A percentile compares a stretch with the other conserved stretches of the same genome.
Conservation (phyloP, 306 rosid species). For the Astragalus membranaceus region DNA sequence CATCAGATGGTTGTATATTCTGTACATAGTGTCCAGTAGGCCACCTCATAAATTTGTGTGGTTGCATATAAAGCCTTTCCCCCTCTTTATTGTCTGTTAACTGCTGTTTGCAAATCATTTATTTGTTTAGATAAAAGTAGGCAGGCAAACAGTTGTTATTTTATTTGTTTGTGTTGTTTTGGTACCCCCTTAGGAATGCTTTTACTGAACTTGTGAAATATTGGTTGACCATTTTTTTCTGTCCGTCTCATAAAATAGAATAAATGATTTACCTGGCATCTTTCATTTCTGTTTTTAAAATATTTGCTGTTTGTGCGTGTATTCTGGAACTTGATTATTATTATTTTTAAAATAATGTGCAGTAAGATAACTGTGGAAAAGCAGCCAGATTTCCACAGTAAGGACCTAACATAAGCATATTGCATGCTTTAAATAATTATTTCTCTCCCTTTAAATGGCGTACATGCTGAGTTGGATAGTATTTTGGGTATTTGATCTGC, state of each 20-base stretch:
- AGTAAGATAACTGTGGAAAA: neutral
- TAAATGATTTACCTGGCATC: neutral
- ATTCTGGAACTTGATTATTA: conserved; percentile 1
- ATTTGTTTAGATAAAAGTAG: neutral
- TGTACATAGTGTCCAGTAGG: neutral
- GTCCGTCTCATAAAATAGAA: neutral
- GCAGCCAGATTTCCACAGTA: too few relatives aligned
- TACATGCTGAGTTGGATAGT: neutral
- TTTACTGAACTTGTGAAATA: neutral
- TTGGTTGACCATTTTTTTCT: neutral
- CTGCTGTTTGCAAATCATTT: neutral
- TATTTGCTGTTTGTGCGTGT: neutral
- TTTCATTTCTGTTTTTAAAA: neutral
- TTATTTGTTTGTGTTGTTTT: neutral
- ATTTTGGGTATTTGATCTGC: conserved; percentile 1
- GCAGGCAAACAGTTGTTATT: neutral
- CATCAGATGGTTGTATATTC: conserved; percentile 3
- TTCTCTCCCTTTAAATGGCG: neutral
- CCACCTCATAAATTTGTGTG: neutral
- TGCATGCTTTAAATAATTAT: neutral
- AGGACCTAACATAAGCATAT: neutral
- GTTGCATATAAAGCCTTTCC: neutral
- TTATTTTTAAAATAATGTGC: neutral
- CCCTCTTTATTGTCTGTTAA: neutral
- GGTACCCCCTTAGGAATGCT: neutral